Percentiles rank a stretch among this genome's conserved stretches.
These are phyloP conservation scores for Chenopodium quinoa DNA, from an alignment of 148 eudicot species.

Conservation along the genomic window DNA sequence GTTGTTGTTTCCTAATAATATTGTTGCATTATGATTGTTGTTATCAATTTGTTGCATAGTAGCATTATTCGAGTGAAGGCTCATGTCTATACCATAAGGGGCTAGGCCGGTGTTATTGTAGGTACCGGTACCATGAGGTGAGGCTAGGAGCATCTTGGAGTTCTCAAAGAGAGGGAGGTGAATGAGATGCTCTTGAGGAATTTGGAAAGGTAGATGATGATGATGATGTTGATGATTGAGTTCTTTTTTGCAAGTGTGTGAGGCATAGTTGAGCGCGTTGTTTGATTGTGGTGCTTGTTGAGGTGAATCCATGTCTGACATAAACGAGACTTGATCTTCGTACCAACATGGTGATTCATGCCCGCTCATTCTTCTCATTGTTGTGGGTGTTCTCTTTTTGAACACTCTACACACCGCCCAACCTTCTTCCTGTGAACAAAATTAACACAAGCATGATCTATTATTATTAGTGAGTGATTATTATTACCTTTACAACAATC, in stretches of 20 bases:
- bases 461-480: neutral
- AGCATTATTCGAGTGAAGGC: conserved; percentile 30
- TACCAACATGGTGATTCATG: conserved; percentile 70
- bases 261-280: conserved; percentile 29
- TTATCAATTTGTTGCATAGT: conserved; percentile 28
- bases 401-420: conserved; percentile 85
- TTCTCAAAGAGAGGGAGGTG: conserved; percentile 26
- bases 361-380: conserved; percentile 44
- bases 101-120: conserved; percentile 14
- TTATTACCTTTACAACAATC: neutral
- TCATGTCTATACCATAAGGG: conserved; percentile 33
- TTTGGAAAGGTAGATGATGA: conserved; percentile 32
- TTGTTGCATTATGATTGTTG: conserved; percentile 5
- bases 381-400: conserved; percentile 61
- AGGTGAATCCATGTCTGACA: conserved; percentile 63
- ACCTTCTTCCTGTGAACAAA: conserved; percentile 67
- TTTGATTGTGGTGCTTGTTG: conserved; percentile 33
- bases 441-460: neutral
- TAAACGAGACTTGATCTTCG: conserved; percentile 63
- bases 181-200: conserved; percentile 36
- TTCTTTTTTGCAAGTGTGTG: conserved; percentile 47
- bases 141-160: conserved; percentile 15
- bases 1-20: conserved; percentile 16
- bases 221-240: conserved; percentile 20
- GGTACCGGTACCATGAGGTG: conserved; percentile 19